Base-by-base conservation (phyloP, 129 eudicot species). In the Helianthus tuberosus region DNA sequence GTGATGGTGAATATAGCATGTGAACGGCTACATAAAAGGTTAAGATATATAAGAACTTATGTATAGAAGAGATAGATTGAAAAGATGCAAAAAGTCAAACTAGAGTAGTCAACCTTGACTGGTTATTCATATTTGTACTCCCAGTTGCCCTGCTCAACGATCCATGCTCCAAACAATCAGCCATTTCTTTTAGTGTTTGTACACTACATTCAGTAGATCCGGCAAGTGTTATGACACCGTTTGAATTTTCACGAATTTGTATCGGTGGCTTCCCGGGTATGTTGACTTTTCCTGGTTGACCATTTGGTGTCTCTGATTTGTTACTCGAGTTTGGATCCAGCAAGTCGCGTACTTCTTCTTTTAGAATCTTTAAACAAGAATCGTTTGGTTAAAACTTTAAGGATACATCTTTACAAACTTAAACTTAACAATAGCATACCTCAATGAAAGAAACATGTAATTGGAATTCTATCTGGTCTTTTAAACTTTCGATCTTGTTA, bases 1-100 rank as follows among this genome's bases (percentile, higher is more conserved):
- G 99, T 89, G 63, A 95, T 91, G 12, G 99, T 95, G 83, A 95
- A 95, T 69, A 95, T 95, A 57, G 99, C 99, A 87, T 95, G 99
- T 53, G 99, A 95, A 17, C 99, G 99, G 73, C 99, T 95, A 85
- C 68, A 73, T 62, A 73, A 69, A 71, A 65, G 49, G 36, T 14
- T 20, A 66, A 17, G 14, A 68, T 3, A 20, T 3, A 15, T 48
- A 77, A 73, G 58, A 51, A 60, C 49, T 41, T 12, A 54, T 5
- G 25, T 12, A 23, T 14, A 9, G 15, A 35, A 46, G 32, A 1
- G 35, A 16, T 46, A 11, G 27, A 62, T 51, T 36, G 12, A 55
- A 35, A 78, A 66, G 23, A 32, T 36, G 60, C 32, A 29, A 27
- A 8, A 81, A 64, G 58, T 41, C 12, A 61, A 61, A 13, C 25